Base-by-base conservation (phyloP, 1,139 yeast genomes). In the Saccharomyces hybrid region DNA sequence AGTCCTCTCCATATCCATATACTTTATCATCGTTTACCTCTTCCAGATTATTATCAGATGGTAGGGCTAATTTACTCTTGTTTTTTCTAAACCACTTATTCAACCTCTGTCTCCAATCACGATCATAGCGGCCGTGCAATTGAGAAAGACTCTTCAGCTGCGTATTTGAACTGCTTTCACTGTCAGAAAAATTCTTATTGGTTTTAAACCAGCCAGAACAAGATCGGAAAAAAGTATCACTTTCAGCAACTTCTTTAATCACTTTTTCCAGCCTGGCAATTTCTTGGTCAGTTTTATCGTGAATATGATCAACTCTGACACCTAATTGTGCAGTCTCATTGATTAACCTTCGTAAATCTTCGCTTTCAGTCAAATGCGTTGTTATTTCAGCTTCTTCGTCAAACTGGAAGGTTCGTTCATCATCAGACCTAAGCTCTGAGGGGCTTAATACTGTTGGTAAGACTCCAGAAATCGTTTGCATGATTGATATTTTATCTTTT, bases 181-280 rank as follows among this genome's bases (percentile, higher is more conserved):
- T 19, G 44, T 38, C 44, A 5, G 44, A 38, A 11, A 19, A 16
- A 38, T 38, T 23, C 25, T 16, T 38, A 9, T 19, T 13, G 25
- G 13, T 11, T 19, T 16, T 38, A 19, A 16, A 9, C n/a, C 3
- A 16, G 19, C 44, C 5, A 2, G 26, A 38, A 38, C 25, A 38
- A 9, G 44, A 38, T 11, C 25, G 9, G 19, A 38, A 38, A 19
- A 38, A 5, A 38, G 3, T 38, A 38, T 11, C 13, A 5, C 25
- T 27, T 11, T 28, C 23, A 19, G 53, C 9, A 25, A 51, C 51
- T 19, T 51, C 41, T 14, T 53, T 56, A 28, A 50, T 42, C 23
- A 54, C 57, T 53, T 38, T 34, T 26, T 47, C 52, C 23, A 46
- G 46, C 27, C 49, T 48, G 34, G 38, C 49, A 16, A 51, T 52